phyloP scores from a whole-genome alignment of 2,329 filamentous ascomycete species.

The Acrocalymma vagum region DNA sequence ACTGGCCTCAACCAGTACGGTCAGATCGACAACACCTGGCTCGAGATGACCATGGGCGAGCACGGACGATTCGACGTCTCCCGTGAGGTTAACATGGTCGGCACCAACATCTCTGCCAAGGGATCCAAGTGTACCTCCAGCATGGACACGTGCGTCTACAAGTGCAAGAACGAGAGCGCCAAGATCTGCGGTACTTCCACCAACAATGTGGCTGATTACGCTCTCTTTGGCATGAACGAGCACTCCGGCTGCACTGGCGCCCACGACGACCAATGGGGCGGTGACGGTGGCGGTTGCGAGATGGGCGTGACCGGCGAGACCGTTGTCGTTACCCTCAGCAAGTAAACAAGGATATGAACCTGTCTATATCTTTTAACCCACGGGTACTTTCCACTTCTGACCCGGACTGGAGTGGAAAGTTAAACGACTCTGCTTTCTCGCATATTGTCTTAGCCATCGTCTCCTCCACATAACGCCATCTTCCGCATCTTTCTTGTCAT shows the following conservation, averaged over 20 bases:
- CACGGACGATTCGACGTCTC: conserved; percentile 54
- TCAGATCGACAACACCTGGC: conserved; percentile 55
- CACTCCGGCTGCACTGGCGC: conserved; percentile 35
- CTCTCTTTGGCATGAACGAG: conserved; percentile 47
- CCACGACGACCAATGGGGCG: conserved; percentile 35
- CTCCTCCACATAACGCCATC: too few relatives aligned
- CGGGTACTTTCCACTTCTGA: too few relatives aligned
- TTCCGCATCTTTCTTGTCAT: too few relatives aligned
- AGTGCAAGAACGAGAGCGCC: conserved; percentile 44
- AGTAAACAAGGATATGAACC: too few relatives aligned
- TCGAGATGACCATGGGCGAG: conserved; percentile 53
- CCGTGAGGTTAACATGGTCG: conserved; percentile 55
- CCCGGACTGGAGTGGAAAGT: too few relatives aligned
- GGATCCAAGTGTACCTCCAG: conserved; percentile 52
- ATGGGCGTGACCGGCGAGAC: conserved; percentile 36
- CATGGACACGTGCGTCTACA: conserved; percentile 54
- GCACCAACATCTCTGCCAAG: conserved; percentile 49
- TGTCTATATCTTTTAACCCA: too few relatives aligned
- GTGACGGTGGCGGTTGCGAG: conserved; percentile 41
- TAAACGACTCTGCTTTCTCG: too few relatives aligned
- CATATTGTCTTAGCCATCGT: too few relatives aligned
- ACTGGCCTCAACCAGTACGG: conserved; percentile 45
- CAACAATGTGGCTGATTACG: too few relatives aligned
- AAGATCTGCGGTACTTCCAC: conserved; percentile 43
- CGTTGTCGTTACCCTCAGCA: conserved; percentile 38